These are phyloP conservation scores for Exophiala bonariae DNA, from an alignment of 2,329 filamentous ascomycete genomes.

Conservation along the genomic window DNA sequence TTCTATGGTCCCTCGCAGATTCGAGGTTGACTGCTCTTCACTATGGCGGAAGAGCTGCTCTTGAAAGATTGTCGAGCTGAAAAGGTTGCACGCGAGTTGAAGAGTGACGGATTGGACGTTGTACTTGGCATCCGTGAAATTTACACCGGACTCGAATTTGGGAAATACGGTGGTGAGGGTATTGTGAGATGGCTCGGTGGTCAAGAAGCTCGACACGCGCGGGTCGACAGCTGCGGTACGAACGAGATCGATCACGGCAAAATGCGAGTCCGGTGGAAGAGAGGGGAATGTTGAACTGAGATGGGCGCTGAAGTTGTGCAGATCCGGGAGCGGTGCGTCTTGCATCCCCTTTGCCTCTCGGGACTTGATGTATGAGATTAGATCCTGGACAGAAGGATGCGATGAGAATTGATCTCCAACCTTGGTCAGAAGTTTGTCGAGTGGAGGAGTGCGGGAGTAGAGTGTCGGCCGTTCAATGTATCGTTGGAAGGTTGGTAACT, in stretches of 20 bases:
- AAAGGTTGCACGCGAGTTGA: conserved; percentile 83
- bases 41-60: conserved; percentile 55
- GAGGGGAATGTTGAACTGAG: conserved; percentile 56
- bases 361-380: conserved; percentile 71
- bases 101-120: conserved; percentile 79
- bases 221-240: conserved; percentile 75
- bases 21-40: conserved; percentile 35
- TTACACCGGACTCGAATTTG: conserved; percentile 36
- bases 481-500: conserved; percentile 68
- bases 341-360: conserved; percentile 50
- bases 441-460: conserved; percentile 76
- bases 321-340: conserved; percentile 69
- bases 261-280: conserved; percentile 66
- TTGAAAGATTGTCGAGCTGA: conserved; percentile 71
- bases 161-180: conserved; percentile 62
- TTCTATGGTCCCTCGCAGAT: conserved; percentile 55
- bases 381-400: conserved; percentile 59
- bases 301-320: conserved; percentile 64
- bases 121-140: conserved; percentile 66
- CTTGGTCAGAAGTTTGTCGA: conserved; percentile 79
- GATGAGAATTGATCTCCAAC: conserved; percentile 63
- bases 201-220: conserved; percentile 77
- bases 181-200: conserved; percentile 67
- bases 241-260: conserved; percentile 82
- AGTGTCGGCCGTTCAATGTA: conserved; percentile 66